Percentiles rank a stretch among this genome's conserved stretches.
Conservation (phyloP, 1,284 basidiomycete genomes). For the Termitomyces sp. region DNA sequence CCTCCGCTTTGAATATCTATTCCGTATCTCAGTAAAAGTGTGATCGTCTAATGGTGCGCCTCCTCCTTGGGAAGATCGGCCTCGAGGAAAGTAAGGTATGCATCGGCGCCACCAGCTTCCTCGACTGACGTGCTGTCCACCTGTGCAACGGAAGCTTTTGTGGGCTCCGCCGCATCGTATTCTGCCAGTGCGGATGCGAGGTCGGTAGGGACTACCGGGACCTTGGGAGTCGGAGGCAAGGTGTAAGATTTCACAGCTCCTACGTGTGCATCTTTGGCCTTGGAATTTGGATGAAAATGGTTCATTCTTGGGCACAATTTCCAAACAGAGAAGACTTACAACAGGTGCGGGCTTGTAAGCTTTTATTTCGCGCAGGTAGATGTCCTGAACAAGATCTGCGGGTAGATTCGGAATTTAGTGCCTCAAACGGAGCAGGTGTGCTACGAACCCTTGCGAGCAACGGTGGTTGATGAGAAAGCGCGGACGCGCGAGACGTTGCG, state of each 20-base stretch:
- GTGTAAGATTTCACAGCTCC: constrained; percentile 73
- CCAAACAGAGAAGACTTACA: constrained; percentile 31
- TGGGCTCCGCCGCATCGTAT: constrained; percentile 76
- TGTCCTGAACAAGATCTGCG: constrained; percentile 87
- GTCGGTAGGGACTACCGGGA: constrained; percentile 71
- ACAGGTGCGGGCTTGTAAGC: constrained; percentile 69
- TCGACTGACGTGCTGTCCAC: constrained; percentile 22
- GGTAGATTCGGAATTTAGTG: constrained; percentile 35
- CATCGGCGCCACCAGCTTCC: constrained; percentile 35
- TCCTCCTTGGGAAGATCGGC: constrained; percentile 40
- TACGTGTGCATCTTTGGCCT: constrained; percentile 84
- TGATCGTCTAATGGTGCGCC: constrained; percentile 35
- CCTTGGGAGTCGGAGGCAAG: constrained; percentile 61
- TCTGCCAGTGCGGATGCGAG: constrained; percentile 78
- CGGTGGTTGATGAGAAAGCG: constrained; percentile 60
- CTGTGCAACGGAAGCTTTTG: constrained; percentile 34
- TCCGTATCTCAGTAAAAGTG: constrained; percentile 14
- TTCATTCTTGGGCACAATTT: background rate
- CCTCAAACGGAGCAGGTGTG: constrained; percentile 5
- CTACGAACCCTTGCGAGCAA: constrained; percentile 64
- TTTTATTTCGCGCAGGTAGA: constrained; percentile 89
- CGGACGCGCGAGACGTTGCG: constrained; percentile 44
- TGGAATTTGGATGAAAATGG: background rate
- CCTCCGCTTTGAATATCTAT: constrained; percentile 15
- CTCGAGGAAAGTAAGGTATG: constrained; percentile 42